Evolutionary conservation across 2,329 filamentous ascomycete species (phyloP).

Genomic region (Apiospora aurea): DNA sequence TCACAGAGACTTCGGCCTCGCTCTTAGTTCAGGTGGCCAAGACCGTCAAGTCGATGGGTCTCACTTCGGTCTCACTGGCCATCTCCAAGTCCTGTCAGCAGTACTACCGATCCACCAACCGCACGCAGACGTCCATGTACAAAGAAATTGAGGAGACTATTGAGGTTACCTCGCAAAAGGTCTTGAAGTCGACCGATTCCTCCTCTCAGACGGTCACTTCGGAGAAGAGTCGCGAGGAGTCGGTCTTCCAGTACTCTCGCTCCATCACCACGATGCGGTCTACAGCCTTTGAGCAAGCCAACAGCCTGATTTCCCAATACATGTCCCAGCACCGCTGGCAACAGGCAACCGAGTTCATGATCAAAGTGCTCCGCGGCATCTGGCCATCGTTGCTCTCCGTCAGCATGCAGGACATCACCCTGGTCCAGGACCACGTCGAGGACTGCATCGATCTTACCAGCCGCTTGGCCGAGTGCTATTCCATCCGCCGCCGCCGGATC

Average conservation of each 20-base stretch:
- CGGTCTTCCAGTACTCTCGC: constrained; percentile 50
- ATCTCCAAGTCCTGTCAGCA: constrained; percentile 52
- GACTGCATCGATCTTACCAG: constrained; percentile 54
- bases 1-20: constrained; percentile 46
- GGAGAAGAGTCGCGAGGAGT: constrained; percentile 51
- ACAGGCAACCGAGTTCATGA: constrained; percentile 54
- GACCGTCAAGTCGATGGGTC: constrained; percentile 53
- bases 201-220: constrained; percentile 43
- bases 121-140: constrained; percentile 42
- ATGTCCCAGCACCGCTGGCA: constrained; percentile 54
- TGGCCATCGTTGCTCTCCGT: constrained; percentile 55
- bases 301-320: constrained; percentile 49
- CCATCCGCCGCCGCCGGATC: constrained; percentile 42
- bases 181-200: constrained; percentile 45
- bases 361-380: constrained; percentile 50
- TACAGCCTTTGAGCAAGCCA: constrained; percentile 48
- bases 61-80: constrained; percentile 51
- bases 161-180: constrained; percentile 48
- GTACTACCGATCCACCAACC: constrained; percentile 47
- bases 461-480: constrained; percentile 53
- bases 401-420: constrained; percentile 51
- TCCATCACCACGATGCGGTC: constrained; percentile 48
- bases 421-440: constrained; percentile 51
- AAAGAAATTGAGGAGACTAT: constrained; percentile 52
- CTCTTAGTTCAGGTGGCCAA: constrained; percentile 50